phyloP scores from a whole-genome alignment of 805 yeast species.

The Blastobotrys robertii region DNA sequence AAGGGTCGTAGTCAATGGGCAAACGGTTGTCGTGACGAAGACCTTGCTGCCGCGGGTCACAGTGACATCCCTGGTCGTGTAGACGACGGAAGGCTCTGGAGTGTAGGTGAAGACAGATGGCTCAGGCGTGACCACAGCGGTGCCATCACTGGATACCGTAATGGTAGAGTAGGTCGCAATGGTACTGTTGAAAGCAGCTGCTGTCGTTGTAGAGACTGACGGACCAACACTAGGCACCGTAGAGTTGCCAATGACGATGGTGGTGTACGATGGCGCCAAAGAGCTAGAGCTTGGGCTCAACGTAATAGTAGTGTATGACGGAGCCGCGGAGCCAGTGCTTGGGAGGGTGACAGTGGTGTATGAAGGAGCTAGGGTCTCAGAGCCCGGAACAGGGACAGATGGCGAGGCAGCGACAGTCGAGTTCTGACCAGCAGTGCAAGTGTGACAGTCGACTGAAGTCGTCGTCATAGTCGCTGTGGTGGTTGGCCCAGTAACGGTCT shows the following conservation, averaged over 20 bases:
- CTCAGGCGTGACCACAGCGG: neutral
- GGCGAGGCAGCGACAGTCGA: too few species aligned
- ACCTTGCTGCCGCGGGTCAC: neutral
- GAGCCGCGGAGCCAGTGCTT: too few species aligned
- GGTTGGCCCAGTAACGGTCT: too few species aligned
- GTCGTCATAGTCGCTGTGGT: too few species aligned
- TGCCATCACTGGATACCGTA: neutral
- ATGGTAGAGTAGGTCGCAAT: too few species aligned
- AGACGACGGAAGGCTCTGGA: neutral
- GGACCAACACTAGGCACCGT: neutral
- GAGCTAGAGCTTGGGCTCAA: neutral
- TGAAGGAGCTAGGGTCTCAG: too few species aligned
- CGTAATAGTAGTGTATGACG: too few species aligned
- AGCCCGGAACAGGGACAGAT: too few species aligned
- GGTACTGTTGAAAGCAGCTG: too few species aligned
- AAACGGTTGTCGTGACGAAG: neutral
- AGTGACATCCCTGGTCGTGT: neutral
- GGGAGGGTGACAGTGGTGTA: too few species aligned
- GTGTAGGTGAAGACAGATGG: neutral
- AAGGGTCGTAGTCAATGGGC: conserved; percentile 1
- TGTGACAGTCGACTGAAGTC: too few species aligned
- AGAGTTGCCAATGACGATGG: neutral
- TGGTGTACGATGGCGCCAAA: neutral
- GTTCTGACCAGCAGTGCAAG: too few species aligned
- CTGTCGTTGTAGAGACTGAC: neutral